phyloP scores from a whole-genome alignment of 2,329 filamentous ascomycete species.

The Diplodia corticola region DNA sequence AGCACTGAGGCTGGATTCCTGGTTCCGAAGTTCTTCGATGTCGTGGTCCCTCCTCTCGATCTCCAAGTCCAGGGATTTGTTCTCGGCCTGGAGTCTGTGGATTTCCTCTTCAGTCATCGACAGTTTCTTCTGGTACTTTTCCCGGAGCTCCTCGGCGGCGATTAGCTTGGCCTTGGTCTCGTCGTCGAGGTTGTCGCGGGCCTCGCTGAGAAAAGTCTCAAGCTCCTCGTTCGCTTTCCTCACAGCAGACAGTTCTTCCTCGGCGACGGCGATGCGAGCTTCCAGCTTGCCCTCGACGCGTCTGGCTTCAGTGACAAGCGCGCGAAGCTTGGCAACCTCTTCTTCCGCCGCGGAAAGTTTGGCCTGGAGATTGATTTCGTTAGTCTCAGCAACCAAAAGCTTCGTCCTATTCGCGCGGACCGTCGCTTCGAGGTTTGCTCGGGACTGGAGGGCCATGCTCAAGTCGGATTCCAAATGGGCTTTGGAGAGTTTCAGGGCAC shows the following conservation, averaged over 20 bases:
- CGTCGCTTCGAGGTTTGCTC: conserved; percentile 29
- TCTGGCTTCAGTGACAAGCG: conserved; percentile 32
- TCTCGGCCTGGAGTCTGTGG: conserved; percentile 13
- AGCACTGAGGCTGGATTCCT: conserved; percentile 29
- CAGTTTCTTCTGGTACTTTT: conserved; percentile 36
- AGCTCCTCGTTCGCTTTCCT: conserved; percentile 35
- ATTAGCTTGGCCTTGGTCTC: conserved; percentile 37
- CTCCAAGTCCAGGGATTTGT: conserved; percentile 28
- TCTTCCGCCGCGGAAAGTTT: conserved; percentile 32
- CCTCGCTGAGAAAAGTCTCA: conserved; percentile 35
- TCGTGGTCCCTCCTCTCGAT: conserved; percentile 35
- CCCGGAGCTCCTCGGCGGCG: conserved; percentile 31
- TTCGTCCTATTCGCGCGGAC: conserved; percentile 29
- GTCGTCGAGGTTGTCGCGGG: conserved; percentile 32
- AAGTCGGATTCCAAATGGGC: conserved; percentile 28
- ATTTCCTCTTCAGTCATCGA: conserved; percentile 32
- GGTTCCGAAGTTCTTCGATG: conserved; percentile 29
- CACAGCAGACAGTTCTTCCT: conserved; percentile 35
- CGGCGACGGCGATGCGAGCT: conserved; percentile 33
- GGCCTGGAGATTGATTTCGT: conserved; percentile 28
- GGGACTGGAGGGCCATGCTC: conserved; percentile 25
- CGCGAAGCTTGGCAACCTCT: conserved; percentile 32
- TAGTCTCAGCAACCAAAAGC: conserved; percentile 31
- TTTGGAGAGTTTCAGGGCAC: conserved; percentile 26
- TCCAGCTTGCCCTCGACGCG: conserved; percentile 34